Evolutionary conservation across 2,329 filamentous ascomycete species (phyloP).

Genomic region (Rhinocladiella similis): DNA sequence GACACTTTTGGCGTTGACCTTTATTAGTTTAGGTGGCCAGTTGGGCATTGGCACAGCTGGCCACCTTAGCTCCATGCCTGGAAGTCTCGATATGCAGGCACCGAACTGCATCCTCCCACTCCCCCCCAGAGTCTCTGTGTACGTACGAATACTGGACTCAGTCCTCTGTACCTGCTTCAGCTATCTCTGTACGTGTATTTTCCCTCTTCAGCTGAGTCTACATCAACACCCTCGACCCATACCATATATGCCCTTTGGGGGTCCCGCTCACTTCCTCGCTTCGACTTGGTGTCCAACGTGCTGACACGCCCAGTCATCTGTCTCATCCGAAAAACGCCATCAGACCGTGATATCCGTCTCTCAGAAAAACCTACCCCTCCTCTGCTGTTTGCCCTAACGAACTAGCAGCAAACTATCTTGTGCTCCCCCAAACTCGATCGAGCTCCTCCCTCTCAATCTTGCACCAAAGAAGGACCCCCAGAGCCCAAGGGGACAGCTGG

Average conservation of each 20-base stretch:
- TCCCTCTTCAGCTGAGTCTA: too few relatives aligned
- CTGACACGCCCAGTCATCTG: background rate
- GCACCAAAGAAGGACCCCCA: background rate
- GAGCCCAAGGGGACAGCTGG: background rate
- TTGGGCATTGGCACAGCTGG: background rate
- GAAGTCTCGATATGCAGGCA: background rate
- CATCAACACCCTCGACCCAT: too few relatives aligned
- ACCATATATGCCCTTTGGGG: too few relatives aligned
- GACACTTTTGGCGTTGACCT: background rate
- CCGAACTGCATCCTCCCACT: background rate
- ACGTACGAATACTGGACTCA: too few relatives aligned
- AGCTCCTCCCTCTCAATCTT: background rate
- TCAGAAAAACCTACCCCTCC: background rate
- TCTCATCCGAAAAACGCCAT: conserved; percentile 1
- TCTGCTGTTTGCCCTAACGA: background rate
- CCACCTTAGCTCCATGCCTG: background rate
- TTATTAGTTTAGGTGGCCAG: background rate
- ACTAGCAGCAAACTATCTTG: background rate
- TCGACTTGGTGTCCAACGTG: background rate
- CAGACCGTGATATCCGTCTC: background rate
- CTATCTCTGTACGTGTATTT: too few relatives aligned
- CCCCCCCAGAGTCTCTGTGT: too few relatives aligned
- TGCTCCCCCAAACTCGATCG: background rate
- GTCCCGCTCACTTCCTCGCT: background rate
- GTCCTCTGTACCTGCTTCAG: too few relatives aligned